Evolutionary conservation across 495 filamentous ascomycete species (phyloP).

Genomic region (Neurospora tetraspora): DNA sequence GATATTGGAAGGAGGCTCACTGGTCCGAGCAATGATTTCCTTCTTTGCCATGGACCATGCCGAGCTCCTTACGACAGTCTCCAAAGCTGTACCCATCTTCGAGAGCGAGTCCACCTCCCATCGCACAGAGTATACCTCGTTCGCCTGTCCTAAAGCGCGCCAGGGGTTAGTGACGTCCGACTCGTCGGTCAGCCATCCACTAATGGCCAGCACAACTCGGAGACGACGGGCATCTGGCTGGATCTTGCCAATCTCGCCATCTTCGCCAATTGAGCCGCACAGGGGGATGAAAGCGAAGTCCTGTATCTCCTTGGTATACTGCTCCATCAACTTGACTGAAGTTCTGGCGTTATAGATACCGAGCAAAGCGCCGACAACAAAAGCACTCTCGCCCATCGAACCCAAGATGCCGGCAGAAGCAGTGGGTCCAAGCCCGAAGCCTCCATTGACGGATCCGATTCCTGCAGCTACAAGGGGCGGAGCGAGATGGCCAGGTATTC

Average conservation of each 20-base stretch:
- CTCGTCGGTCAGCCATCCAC: conserved; percentile 68
- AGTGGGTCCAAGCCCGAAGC: conserved; percentile 58
- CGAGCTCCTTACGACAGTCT: conserved; percentile 60
- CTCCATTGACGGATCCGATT: conserved; percentile 72
- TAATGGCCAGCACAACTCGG: conserved; percentile 72
- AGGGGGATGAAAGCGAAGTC: conserved; percentile 86
- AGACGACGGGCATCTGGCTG: conserved; percentile 47
- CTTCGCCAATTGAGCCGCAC: conserved; percentile 27
- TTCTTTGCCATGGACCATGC: conserved; percentile 70
- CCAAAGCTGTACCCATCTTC: conserved; percentile 67
- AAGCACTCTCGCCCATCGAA: conserved; percentile 61
- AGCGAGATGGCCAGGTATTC: conserved; percentile 66
- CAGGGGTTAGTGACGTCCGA: conserved; percentile 66
- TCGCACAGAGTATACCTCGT: conserved; percentile 73
- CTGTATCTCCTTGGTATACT: conserved; percentile 74
- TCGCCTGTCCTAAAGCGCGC: conserved; percentile 56
- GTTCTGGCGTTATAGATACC: conserved; percentile 82
- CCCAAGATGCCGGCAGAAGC: conserved; percentile 72
- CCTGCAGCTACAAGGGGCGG: conserved; percentile 75
- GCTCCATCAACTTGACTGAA: conserved; percentile 78
- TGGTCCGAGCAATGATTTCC: conserved; percentile 51
- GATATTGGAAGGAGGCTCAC: conserved; percentile 20
- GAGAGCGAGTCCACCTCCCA: conserved; percentile 74
- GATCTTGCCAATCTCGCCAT: conserved; percentile 32
- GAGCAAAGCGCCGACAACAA: conserved; percentile 75